Evolutionary conservation across 352 stramenopile species (phyloP).

Genomic region (Phytophthora meadii): DNA sequence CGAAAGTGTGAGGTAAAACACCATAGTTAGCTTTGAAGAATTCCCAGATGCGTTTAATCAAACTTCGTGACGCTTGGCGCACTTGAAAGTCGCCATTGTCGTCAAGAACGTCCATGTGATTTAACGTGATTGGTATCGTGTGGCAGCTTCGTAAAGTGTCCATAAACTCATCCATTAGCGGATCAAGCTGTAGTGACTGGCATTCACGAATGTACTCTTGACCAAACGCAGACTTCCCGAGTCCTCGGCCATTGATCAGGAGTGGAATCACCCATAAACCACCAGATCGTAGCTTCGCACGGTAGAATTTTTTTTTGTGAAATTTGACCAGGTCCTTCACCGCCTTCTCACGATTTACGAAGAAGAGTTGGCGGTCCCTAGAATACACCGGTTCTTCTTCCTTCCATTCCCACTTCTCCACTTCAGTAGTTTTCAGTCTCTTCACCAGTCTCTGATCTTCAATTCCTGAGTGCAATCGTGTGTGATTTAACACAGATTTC

Average conservation of each 20-base stretch:
- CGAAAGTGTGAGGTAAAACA: not conserved
- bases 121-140: slow-evolving; percentile 10
- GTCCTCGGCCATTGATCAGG: not conserved
- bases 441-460: too few species aligned
- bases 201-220: slow-evolving; percentile 20
- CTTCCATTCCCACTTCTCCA: too few species aligned
- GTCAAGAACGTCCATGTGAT: not conserved
- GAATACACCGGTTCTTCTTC: too few species aligned
- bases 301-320: slow-evolving; percentile 10
- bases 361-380: not conserved
- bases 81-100: not conserved
- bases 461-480: too few species aligned
- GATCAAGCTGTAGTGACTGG: not conserved
- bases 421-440: too few species aligned
- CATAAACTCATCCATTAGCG: not conserved
- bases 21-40: not conserved
- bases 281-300: slow-evolving; percentile 1
- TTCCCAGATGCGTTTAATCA: not conserved
- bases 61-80: not conserved
- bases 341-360: not conserved
- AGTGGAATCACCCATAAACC: slow-evolving; percentile 8
- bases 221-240: slow-evolving; percentile 20
- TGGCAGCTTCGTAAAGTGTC: slow-evolving; percentile 9
- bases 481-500: not conserved
- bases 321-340: not conserved